A percentile compares a stretch with the other conserved stretches of the same genome.
Conservation (phyloP, 2,329 filamentous ascomycete species). For the Scortechinia acanthostroma region DNA sequence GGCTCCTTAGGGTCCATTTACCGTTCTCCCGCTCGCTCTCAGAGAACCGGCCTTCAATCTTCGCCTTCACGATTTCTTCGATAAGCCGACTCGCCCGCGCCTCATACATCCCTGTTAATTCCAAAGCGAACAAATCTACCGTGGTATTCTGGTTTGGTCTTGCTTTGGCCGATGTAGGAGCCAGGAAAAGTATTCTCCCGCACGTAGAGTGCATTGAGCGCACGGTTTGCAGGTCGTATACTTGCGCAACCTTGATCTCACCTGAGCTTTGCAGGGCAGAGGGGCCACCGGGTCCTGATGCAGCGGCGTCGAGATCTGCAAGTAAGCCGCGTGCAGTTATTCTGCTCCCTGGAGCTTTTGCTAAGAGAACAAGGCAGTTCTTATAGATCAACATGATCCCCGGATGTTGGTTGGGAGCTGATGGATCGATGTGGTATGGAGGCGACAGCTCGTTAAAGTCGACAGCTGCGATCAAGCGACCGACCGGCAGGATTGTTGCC, state of each 20-base stretch:
- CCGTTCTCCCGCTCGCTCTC: conserved; percentile 46
- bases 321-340: conserved; percentile 43
- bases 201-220: not conserved
- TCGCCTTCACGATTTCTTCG: conserved; percentile 52
- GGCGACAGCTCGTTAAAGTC: conserved; percentile 46
- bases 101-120: conserved; percentile 43
- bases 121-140: conserved; percentile 29
- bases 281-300: conserved; percentile 13
- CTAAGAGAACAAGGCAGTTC: conserved; percentile 43
- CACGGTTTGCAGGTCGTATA: not conserved
- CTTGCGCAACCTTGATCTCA: not conserved
- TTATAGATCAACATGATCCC: conserved; percentile 52
- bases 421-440: conserved; percentile 37
- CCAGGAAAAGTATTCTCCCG: not conserved
- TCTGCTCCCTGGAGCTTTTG: conserved; percentile 33
- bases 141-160: not conserved
- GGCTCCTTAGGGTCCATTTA: conserved; percentile 48
- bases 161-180: not conserved
- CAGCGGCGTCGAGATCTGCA: conserved; percentile 44
- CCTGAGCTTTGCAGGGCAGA: not conserved
- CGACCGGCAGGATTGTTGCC: conserved; percentile 30
- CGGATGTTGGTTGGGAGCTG: conserved; percentile 19
- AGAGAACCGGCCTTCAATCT: conserved; percentile 47
- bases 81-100: conserved; percentile 43
- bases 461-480: conserved; percentile 49